Evolutionary conservation across 176 grass and related monocot genomes (phyloP).

Genomic region (Poa pratensis): DNA sequence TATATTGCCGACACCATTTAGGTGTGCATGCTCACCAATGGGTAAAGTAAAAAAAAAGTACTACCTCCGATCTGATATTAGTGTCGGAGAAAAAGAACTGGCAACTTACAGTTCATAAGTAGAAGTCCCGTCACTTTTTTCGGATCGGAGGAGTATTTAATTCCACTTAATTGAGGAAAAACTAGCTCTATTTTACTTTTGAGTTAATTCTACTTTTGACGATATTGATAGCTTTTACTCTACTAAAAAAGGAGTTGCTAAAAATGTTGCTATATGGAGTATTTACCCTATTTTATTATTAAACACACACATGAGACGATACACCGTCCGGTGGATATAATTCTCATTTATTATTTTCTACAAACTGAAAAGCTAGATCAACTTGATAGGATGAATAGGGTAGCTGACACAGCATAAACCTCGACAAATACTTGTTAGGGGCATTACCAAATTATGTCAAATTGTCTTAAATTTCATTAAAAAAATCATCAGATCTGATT

Average conservation of each 20-base stretch:
- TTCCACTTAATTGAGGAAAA: background rate
- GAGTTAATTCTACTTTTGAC: background rate
- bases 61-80: too few relatives aligned
- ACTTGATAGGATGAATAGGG: background rate
- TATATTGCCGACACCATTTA: slow-evolving; percentile 56
- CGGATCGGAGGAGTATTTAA: background rate
- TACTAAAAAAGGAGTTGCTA: background rate
- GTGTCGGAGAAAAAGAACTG: too few relatives aligned
- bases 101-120: too few relatives aligned
- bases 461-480: background rate
- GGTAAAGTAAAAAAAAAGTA: background rate
- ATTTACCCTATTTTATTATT: too few relatives aligned
- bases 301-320: background rate
- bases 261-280: background rate
- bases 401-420: background rate
- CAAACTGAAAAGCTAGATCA: too few relatives aligned
- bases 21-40: slow-evolving; percentile 42
- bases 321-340: background rate
- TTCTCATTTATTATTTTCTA: background rate
- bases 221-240: background rate
- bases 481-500: background rate
- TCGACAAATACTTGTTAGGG: background rate
- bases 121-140: too few relatives aligned
- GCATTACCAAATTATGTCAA: background rate
- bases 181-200: background rate